A percentile compares a stretch with the other conserved stretches of the same genome.
These are phyloP conservation scores for Claviceps quebecensis DNA, from an alignment of 2,329 filamentous ascomycete species.

Conservation along the genomic window DNA sequence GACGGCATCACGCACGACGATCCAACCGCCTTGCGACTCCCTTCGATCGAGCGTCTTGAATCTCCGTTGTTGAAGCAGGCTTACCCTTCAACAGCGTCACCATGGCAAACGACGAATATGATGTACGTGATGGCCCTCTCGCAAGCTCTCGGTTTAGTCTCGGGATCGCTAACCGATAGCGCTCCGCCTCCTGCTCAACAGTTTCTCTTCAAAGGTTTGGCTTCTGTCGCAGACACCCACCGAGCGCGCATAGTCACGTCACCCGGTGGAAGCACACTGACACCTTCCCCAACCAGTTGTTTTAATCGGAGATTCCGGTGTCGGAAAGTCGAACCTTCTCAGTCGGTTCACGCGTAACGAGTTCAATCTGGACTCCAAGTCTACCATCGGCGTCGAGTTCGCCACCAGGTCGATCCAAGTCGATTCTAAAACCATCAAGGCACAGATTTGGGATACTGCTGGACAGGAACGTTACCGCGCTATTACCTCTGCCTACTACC, in stretches of 20 bases:
- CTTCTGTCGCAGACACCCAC: slow-evolving; percentile 11
- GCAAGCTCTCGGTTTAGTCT: slow-evolving; percentile 10
- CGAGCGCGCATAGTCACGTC: neutral
- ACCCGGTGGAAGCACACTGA: slow-evolving; percentile 16
- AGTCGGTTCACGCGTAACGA: slow-evolving; percentile 99
- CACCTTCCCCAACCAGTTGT: slow-evolving; percentile 50
- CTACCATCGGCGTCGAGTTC: slow-evolving; percentile 98
- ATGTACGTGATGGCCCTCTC: slow-evolving; percentile 49
- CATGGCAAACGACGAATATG: slow-evolving; percentile 99
- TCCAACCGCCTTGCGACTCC: neutral
- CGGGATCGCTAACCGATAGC: slow-evolving; percentile 17
- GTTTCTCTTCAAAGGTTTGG: slow-evolving; percentile 97
- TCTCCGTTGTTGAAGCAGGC: neutral
- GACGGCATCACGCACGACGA: neutral
- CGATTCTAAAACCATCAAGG: slow-evolving; percentile 99
- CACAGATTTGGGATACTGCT: slow-evolving; percentile 99
- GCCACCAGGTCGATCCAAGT: slow-evolving; percentile 97
- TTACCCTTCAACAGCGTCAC: slow-evolving; percentile 21
- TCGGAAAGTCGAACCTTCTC: slow-evolving; percentile 99
- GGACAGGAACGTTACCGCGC: slow-evolving; percentile 98
- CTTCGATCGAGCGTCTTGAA: neutral
- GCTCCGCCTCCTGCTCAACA: slow-evolving; percentile 24
- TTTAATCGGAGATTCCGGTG: slow-evolving; percentile 96
- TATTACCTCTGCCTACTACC: slow-evolving; percentile 98
- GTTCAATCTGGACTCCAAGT: slow-evolving; percentile 99